These are phyloP conservation scores for Microbotryum intermedium DNA, from an alignment of 1,284 basidiomycete genomes.

Conservation along the genomic window DNA sequence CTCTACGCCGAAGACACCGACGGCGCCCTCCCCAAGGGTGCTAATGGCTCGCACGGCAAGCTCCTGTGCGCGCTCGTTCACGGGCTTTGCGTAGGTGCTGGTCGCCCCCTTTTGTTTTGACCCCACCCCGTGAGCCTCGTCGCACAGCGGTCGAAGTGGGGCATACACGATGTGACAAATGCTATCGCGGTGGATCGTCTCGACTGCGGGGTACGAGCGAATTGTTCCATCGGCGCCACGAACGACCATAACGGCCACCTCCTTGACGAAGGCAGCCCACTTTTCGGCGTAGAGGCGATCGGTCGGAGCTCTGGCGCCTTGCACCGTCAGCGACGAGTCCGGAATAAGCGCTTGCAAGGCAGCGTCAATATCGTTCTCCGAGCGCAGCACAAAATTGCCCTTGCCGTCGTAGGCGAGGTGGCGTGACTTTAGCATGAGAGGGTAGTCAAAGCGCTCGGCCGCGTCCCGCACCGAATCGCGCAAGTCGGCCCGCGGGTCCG, in stretches of 20 bases:
- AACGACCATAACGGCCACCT: constrained; percentile 97
- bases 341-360: constrained; percentile 51
- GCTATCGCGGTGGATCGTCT: constrained; percentile 90
- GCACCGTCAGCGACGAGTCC: constrained; percentile 8
- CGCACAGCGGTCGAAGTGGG: constrained; percentile 51
- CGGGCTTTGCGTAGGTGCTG: constrained; percentile 5
- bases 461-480: constrained; percentile 52
- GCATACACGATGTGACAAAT: constrained; percentile 90
- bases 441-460: constrained; percentile 59
- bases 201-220: constrained; percentile 79
- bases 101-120: constrained; percentile 11
- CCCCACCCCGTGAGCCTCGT: constrained; percentile 9
- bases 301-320: neutral
- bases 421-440: constrained; percentile 92
- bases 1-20: constrained; percentile 92
- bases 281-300: constrained; percentile 83
- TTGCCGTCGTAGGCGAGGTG: constrained; percentile 94
- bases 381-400: constrained; percentile 75
- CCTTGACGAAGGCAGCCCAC: constrained; percentile 81
- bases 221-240: constrained; percentile 67
- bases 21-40: constrained; percentile 65
- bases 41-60: constrained; percentile 77
- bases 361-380: constrained; percentile 48
- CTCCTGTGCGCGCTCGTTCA: constrained; percentile 53
- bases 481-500: constrained; percentile 38